A percentile compares a stretch with the other conserved stretches of the same genome.
Evolutionary conservation across 148 eudicot genomes (phyloP).

Genomic region (Rhododendron simsii): DNA sequence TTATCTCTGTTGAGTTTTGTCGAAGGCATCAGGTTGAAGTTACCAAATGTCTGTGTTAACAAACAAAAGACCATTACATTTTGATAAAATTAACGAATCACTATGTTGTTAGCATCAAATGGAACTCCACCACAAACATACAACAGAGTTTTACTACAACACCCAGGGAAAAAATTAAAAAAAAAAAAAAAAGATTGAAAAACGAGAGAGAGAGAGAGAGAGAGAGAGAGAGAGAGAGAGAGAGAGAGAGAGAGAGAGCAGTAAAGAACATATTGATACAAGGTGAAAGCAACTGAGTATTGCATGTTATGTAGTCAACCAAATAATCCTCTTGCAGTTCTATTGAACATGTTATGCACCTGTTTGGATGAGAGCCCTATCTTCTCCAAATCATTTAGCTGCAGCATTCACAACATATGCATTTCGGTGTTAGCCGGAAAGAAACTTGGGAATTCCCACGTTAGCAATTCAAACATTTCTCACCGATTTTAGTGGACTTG

Average conservation of each 20-base stretch:
- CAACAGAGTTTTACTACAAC: background rate
- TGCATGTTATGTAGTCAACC: conserved; percentile 10
- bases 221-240: too few species aligned
- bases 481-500: conserved; percentile 78
- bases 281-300: conserved; percentile 16
- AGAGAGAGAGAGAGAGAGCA: too few species aligned
- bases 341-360: conserved; percentile 63
- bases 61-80: background rate
- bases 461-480: background rate
- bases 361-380: conserved; percentile 86
- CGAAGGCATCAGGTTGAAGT: background rate
- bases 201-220: too few species aligned
- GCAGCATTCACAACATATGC: conserved; percentile 14
- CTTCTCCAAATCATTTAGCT: conserved; percentile 82
- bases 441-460: background rate
- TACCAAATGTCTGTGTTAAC: background rate
- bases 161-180: background rate
- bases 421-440: background rate
- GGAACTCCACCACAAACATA: background rate
- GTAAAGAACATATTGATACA: background rate
- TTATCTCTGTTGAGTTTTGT: background rate
- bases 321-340: conserved; percentile 59
- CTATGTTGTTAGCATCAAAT: background rate
- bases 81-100: background rate
- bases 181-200: too few species aligned